Evolutionary conservation across 495 filamentous ascomycete species (phyloP), one percentile per base, ranked within the genome.

Genomic region (Rostrohypoxylon terebratum): DNA sequence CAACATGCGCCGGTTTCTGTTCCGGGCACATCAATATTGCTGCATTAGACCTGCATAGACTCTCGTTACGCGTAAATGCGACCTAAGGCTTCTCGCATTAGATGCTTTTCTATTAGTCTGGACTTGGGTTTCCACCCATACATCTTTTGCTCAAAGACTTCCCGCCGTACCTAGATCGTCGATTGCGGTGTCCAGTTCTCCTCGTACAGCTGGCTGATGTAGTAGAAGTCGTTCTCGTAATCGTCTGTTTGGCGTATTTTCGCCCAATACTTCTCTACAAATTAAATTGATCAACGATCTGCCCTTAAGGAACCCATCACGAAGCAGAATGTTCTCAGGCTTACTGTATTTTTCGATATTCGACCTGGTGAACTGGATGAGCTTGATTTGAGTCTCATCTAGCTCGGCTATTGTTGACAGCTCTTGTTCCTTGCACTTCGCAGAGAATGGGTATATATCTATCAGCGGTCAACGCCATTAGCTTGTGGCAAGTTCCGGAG

Each of bases 201-300:
- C 61, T 87, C 83, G 71, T 79, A 87, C 18, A 87, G 77, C 72
- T 87, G 85, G 69, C 83, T 84, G 47, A 85, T 78, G 67, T 85
- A 86, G 66, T 81, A 87, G 61, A 82, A 84, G 65, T 87, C 83
- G 60, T 85, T 60, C 73, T 85, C 84, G 61, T 81, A 84, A 31
- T 77, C 76, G 6, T 78, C 75, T 38, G 45, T 72, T 10, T 74
- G 68, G 63, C 79, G 81, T 42, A 84, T 44, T 31, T 72, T 71
- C 31, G 80, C 67, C 84, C 84, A 86, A 20, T 80, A 65, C 53
- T 66, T 74, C 50, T 77, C 84, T 85, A 59, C 66, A 47, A 53
- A 51, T n/a, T 58, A 33, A 13, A 64, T 21, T 34, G 18, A 48
- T 78, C 68, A 77, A 72, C 66, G 31, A 55, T 25, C 34, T 55